Base-by-base conservation (phyloP, 164 flowering plant genomes). In the Stephania japonica region DNA sequence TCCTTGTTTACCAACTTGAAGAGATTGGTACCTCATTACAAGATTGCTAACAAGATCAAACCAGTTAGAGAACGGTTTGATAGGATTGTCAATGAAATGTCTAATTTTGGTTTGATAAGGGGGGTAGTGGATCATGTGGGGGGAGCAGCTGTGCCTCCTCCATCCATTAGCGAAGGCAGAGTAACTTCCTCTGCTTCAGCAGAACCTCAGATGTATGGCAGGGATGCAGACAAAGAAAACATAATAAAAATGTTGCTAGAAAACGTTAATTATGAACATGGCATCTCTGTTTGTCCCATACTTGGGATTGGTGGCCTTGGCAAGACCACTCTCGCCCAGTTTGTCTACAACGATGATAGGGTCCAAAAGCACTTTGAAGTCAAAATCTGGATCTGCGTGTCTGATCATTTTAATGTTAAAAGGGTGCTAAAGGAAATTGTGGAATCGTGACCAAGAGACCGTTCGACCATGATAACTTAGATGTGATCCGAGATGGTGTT, bases 141-240 rank as follows among this genome's bases (percentile, higher is more conserved):
- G 23, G 24, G 38, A 38, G 23, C 5, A 16, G 6, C 1, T 21
- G 6, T 24, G 5, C 12, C 61, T 53, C 18, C 21, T 10, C 5
- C 10, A 13, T 16, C 61, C 21, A 2, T 10, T 9, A 23, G 47
- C 27, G 8, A 13, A 25, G 26, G 42, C 7, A 21, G 71, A 64
- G 32, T 63, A 64, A 72, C 74, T 72, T 5, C 25, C 24, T 25
- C 69, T 0, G 7, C 19, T 5, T 1, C 16, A 25, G 10, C 0
- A 25, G 62, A 42, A 65, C 10, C 3, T 16, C 61, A 43, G 4
- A 42, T 72, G 16, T 72, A 72, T 64, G 74, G 74, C 32, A 72
- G 74, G 38, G 74, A 64, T 3, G 32, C 24, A 5, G 74, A 72
- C 59, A 71, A 44, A 44, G 50, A 44, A 44, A 44, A 44, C 50